Base-by-base conservation (phyloP, 2,329 filamentous ascomycete genomes). In the Epichloe brachyelytri region DNA sequence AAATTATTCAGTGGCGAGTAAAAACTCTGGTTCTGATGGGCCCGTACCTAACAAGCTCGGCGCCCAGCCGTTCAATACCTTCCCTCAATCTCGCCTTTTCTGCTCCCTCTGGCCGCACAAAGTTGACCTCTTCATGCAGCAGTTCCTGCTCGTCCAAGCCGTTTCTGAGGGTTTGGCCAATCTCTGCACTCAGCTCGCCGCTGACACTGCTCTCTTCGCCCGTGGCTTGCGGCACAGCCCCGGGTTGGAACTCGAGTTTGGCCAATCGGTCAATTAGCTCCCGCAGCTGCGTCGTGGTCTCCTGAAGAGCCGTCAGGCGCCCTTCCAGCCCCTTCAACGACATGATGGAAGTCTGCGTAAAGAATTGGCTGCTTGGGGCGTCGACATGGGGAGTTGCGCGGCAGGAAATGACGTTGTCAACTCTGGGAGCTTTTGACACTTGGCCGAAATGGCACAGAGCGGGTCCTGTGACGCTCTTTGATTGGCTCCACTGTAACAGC, bases 131-230 rank as follows among this genome's bases (percentile, higher is more conserved):
- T 63, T 93, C 88, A 46, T 74, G 74, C 36, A 96, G 63, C 17
- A 93, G 68, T 65, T 95, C 90, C 56, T 93, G 78, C 53, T 95
- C 88, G 55, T 94, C 88, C 59, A 94, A 83, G 47, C 86, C 79
- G 52, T 86, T 83, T 58, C 87, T 84, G 54, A 96, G 68, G 17
- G 78, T 78, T 60, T 87, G 82, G 57, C 85, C 82, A 56, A 96
- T 95, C 65, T 96, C 89, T 20, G 79, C 75, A 56, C 81, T 80
- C 36, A 96, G 77, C 68, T 95, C 89, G 19, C 83, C 66, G 51
- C 84, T 80, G 37, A 76, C 72, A 55, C 76, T 75, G 53, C 71
- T 71, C 47, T 77, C 76, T 19, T 74, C 71, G 48, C 70, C 69
- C 8, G 67, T 64, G 51, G 66, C 68, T 5, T 78, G 69, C 19